Evolutionary conservation across 2,329 filamentous ascomycete genomes (phyloP).

Genomic region (Cladosporium oxysporum): DNA sequence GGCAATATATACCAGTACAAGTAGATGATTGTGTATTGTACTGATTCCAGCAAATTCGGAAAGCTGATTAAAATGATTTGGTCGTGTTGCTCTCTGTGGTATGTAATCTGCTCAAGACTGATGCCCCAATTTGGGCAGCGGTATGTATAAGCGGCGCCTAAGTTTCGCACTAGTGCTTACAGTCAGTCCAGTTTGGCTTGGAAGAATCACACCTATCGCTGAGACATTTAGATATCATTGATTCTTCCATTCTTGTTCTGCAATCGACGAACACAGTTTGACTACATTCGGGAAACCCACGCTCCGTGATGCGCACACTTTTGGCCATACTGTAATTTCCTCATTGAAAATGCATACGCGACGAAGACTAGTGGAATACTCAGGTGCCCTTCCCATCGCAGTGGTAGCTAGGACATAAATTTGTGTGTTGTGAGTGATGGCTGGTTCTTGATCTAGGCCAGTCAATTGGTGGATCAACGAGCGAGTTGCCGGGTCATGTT

Average conservation of each 20-base stretch:
- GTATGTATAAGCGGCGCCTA: not conserved
- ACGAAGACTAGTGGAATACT: not conserved
- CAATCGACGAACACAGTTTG: not conserved
- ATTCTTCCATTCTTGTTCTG: not conserved
- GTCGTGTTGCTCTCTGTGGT: not conserved
- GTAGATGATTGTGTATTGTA: not conserved
- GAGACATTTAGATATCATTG: not conserved
- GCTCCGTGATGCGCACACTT: not conserved
- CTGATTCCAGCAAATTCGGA: not conserved
- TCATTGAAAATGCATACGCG: not conserved
- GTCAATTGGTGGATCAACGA: not conserved
- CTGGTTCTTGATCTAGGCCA: not conserved
- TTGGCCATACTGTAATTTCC: not conserved
- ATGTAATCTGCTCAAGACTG: not conserved
- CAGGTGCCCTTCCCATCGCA: not conserved
- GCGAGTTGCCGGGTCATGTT: not conserved
- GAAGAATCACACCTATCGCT: not conserved
- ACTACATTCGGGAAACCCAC: not conserved
- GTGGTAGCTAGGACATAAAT: not conserved
- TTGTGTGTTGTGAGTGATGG: not conserved
- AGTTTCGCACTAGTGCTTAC: not conserved
- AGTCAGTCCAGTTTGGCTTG: not conserved
- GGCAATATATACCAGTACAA: not conserved
- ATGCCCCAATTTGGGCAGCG: constrained; percentile 3
- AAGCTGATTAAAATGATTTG: not conserved